These are phyloP conservation scores for Cladochytrium replicatum DNA, from an alignment of 192 early-diverging fungal genomes.

Conservation along the genomic window DNA sequence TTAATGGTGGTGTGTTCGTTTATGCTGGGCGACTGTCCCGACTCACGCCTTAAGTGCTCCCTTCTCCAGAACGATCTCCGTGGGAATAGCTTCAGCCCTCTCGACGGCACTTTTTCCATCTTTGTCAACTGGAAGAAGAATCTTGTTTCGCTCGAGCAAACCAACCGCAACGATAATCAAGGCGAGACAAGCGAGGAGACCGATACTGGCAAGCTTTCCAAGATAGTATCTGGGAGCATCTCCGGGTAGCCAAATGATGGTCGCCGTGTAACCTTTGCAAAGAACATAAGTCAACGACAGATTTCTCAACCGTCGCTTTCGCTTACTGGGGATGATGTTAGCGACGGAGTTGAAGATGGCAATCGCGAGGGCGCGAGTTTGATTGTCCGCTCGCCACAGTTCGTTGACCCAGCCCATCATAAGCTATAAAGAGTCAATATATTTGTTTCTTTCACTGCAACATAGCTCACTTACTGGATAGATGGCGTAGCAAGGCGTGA, in stretches of 20 bases:
- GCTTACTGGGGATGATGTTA: neutral
- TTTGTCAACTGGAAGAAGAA: neutral
- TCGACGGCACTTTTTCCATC: neutral
- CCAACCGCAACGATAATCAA: neutral
- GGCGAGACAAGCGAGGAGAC: neutral
- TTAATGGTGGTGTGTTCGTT: too few species aligned
- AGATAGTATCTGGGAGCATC: too few species aligned
- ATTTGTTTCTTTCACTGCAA: neutral
- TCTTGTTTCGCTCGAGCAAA: neutral
- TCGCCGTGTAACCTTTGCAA: too few species aligned
- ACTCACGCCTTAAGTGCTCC: too few species aligned
- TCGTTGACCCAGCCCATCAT: neutral
- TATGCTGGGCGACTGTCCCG: too few species aligned
- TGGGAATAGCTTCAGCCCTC: too few species aligned
- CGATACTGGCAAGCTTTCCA: neutral
- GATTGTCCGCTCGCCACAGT: neutral
- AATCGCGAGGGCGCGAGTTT: neutral
- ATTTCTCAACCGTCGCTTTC: too few species aligned
- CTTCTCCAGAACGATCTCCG: too few species aligned
- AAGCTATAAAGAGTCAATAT: neutral
- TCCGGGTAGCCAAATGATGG: too few species aligned
- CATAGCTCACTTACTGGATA: neutral
- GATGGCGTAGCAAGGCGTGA: neutral
- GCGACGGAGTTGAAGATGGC: neutral
- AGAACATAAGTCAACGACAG: too few species aligned